Percentiles rank a stretch among this genome's conserved stretches.
Conservation (phyloP, 202 grass and related monocot species). For the Schoenoplectus tabernaemontani region DNA sequence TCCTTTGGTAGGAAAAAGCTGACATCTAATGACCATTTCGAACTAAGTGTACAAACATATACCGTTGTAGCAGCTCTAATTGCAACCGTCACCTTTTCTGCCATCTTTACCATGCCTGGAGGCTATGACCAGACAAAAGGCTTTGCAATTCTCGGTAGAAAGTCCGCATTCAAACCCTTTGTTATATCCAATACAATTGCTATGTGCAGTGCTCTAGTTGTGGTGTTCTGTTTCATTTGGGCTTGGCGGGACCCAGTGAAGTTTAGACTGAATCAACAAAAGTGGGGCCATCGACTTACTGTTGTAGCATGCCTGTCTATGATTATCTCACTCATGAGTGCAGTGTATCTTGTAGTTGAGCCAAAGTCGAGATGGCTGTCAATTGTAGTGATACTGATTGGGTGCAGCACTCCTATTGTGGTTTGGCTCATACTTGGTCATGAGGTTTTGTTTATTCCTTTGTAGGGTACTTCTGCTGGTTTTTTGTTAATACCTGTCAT, state of each 20-base stretch:
- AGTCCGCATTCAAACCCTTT: slow-evolving; percentile 36
- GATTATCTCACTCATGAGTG: slow-evolving; percentile 51
- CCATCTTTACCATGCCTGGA: slow-evolving; percentile 57
- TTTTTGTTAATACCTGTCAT: neutral
- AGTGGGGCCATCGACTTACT: slow-evolving; percentile 59
- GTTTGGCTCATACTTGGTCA: slow-evolving; percentile 38
- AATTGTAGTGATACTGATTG: slow-evolving; percentile 50
- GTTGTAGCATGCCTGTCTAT: slow-evolving; percentile 57
- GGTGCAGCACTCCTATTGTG: slow-evolving; percentile 37
- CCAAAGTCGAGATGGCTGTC: slow-evolving; percentile 32
- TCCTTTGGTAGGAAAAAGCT: slow-evolving; percentile 18
- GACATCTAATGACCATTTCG: slow-evolving; percentile 34
- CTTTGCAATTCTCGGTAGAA: slow-evolving; percentile 27
- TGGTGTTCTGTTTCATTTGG: slow-evolving; percentile 75
- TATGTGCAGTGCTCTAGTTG: slow-evolving; percentile 70
- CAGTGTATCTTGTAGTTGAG: slow-evolving; percentile 39
- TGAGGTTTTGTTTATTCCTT: slow-evolving; percentile 35
- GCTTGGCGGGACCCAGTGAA: slow-evolving; percentile 52
- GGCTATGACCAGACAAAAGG: slow-evolving; percentile 24
- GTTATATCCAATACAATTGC: slow-evolving; percentile 69
- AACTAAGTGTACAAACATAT: slow-evolving; percentile 42
- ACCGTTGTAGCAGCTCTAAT: slow-evolving; percentile 67
- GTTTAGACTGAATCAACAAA: slow-evolving; percentile 53
- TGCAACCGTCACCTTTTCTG: slow-evolving; percentile 70
- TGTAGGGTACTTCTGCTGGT: slow-evolving; percentile 12